Conservation (phyloP, 306 rosid species). For the Gastrolobium villosum region DNA sequence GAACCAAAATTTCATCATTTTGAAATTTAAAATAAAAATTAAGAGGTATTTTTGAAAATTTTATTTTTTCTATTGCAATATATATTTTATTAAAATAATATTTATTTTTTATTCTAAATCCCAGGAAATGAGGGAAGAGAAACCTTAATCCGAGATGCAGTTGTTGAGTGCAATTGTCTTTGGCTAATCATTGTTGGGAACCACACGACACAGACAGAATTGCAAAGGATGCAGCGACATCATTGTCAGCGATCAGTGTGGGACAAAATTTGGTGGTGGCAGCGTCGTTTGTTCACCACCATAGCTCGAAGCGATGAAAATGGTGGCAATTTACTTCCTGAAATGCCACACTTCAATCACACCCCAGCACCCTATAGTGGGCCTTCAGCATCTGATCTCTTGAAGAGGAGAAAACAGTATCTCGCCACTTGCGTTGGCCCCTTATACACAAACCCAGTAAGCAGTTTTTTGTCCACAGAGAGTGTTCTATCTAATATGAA, state of each 20-base stretch:
- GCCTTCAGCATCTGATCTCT: conserved; percentile 57
- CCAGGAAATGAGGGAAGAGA: too few relatives aligned
- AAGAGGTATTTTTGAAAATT: too few relatives aligned
- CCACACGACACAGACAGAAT: neutral
- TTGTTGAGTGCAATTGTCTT: neutral
- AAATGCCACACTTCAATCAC: conserved; percentile 56
- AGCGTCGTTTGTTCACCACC: conserved; percentile 41
- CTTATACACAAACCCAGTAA: conserved; percentile 53
- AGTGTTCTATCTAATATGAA: neutral
- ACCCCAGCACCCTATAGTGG: conserved; percentile 57
- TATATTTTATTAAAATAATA: too few relatives aligned
- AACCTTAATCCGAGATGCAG: too few relatives aligned
- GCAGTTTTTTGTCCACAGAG: neutral
- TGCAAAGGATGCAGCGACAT: conserved; percentile 29
- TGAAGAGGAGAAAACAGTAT: conserved; percentile 49
- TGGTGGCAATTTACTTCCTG: conserved; percentile 34
- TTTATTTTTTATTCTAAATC: too few relatives aligned
- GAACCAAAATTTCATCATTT: too few relatives aligned
- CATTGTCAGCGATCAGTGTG: conserved; percentile 1
- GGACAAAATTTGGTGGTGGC: conserved; percentile 33
- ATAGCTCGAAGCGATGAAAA: conserved; percentile 36
- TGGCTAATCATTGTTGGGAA: neutral
- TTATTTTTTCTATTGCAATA: too few relatives aligned
- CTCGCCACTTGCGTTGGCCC: conserved; percentile 49
- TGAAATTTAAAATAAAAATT: too few relatives aligned